These are phyloP conservation scores for Salix arbutifolia DNA, from an alignment of 345 rosid species.

Conservation along the genomic window DNA sequence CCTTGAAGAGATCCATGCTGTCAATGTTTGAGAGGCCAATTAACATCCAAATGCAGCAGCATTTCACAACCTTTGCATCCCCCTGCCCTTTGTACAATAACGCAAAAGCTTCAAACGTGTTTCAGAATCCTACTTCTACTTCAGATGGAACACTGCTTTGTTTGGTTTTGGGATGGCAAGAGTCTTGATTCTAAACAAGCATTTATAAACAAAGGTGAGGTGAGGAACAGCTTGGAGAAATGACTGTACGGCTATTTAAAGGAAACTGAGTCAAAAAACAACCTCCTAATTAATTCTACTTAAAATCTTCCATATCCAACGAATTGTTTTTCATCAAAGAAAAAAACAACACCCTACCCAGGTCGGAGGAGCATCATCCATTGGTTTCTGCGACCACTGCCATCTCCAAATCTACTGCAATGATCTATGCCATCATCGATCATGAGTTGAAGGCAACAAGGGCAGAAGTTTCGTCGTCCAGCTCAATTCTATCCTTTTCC, in stretches of 20 bases:
- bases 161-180: too few relatives aligned
- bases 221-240: too few relatives aligned
- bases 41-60: neutral
- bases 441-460: conserved; percentile 7
- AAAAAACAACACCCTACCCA: too few relatives aligned
- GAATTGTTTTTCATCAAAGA: too few relatives aligned
- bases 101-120: neutral
- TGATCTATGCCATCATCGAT: neutral
- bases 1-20: neutral
- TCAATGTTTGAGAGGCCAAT: neutral
- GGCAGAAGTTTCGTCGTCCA: conserved; percentile 35
- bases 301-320: too few relatives aligned
- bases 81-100: neutral
- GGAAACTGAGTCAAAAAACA: too few relatives aligned
- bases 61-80: neutral
- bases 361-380: too few relatives aligned
- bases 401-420: neutral
- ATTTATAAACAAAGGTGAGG: too few relatives aligned
- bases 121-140: neutral
- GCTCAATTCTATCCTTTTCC: conserved; percentile 40
- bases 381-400: too few relatives aligned
- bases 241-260: too few relatives aligned
- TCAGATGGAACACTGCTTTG: neutral
- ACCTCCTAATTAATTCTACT: too few relatives aligned
- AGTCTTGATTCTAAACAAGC: too few relatives aligned